phyloP scores from a whole-genome alignment of 225 moss, liverwort and hornwort genomes.

The Physcomitrium patens region DNA sequence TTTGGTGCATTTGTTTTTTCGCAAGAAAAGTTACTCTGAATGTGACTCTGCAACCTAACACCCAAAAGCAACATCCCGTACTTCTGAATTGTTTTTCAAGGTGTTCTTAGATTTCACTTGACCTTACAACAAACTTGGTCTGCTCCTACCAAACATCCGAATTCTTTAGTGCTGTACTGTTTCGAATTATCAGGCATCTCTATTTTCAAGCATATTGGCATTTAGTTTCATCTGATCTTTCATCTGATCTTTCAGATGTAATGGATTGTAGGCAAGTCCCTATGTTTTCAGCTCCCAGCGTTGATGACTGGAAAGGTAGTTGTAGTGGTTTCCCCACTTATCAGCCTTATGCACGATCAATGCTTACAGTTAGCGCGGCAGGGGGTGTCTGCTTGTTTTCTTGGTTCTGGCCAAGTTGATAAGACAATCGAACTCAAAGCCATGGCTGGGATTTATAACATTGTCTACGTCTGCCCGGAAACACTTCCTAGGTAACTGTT shows the following conservation, averaged over 20 bases:
- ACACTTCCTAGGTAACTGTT: conserved; percentile 48
- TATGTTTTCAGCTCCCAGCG: conserved; percentile 76
- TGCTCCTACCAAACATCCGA: not conserved
- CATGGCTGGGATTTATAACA: conserved; percentile 45
- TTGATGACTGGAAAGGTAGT: conserved; percentile 68
- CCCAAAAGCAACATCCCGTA: conserved; percentile 4
- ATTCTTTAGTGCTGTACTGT: not conserved
- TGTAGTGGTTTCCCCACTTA: conserved; percentile 71
- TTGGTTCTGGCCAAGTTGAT: conserved; percentile 68
- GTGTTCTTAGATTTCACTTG: conserved; percentile 8
- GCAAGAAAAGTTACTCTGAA: conserved; percentile 1
- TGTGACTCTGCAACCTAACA: conserved; percentile 20
- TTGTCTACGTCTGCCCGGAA: conserved; percentile 67
- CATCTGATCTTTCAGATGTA: conserved; percentile 44
- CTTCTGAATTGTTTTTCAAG: conserved; percentile 9
- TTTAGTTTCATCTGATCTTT: conserved; percentile 32
- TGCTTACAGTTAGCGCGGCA: conserved; percentile 58
- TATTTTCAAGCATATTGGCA: not conserved
- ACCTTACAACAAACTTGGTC: conserved; percentile 17
- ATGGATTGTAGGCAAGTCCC: conserved; percentile 52
- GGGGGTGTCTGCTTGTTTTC: conserved; percentile 73
- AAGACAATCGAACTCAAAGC: conserved; percentile 57
- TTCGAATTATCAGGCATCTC: not conserved
- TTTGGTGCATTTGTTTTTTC: conserved; percentile 11
- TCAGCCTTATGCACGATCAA: conserved; percentile 78